Conservation (phyloP, 1,284 basidiomycete genomes). For the Xerocomus nothofagi region DNA sequence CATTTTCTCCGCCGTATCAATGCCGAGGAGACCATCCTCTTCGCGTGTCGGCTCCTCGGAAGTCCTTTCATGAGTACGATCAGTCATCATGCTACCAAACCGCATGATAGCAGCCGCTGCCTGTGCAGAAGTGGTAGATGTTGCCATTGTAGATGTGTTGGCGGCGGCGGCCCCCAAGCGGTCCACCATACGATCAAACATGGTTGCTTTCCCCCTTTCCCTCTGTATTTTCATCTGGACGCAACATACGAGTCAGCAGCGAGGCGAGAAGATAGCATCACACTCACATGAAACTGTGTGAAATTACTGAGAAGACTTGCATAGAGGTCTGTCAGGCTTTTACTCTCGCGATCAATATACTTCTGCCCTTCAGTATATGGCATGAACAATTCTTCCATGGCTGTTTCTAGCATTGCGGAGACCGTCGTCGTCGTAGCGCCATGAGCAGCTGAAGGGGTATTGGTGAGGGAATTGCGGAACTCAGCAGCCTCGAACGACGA, state of each 20-base stretch:
- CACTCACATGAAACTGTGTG: conserved; percentile 85
- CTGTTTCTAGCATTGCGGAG: conserved; percentile 87
- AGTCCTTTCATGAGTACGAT: conserved; percentile 52
- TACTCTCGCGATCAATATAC: conserved; percentile 92
- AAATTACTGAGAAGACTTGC: conserved; percentile 74
- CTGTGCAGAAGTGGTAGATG: conserved; percentile 68
- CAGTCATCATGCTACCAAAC: conserved; percentile 72
- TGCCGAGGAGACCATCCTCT: conserved; percentile 76
- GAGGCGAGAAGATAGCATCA: conserved; percentile 5
- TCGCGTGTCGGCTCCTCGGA: conserved; percentile 72
- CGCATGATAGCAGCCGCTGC: conserved; percentile 81
- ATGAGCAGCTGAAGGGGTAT: conserved; percentile 41
- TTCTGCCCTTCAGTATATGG: conserved; percentile 91
- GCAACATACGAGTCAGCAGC: conserved; percentile 13
- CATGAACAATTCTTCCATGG: conserved; percentile 95
- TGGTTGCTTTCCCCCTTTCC: conserved; percentile 77
- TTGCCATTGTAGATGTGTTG: conserved; percentile 57
- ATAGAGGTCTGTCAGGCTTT: conserved; percentile 84
- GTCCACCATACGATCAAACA: conserved; percentile 91
- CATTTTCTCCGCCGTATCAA: conserved; percentile 85
- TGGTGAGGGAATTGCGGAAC: conserved; percentile 55
- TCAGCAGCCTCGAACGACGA: conserved; percentile 56
- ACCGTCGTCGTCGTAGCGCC: conserved; percentile 52
- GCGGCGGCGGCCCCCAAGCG: conserved; percentile 80
- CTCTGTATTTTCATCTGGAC: conserved; percentile 63